Evolutionary conservation across 1,284 basidiomycete genomes (phyloP).

Genomic region (Ceratobasidium sp.): DNA sequence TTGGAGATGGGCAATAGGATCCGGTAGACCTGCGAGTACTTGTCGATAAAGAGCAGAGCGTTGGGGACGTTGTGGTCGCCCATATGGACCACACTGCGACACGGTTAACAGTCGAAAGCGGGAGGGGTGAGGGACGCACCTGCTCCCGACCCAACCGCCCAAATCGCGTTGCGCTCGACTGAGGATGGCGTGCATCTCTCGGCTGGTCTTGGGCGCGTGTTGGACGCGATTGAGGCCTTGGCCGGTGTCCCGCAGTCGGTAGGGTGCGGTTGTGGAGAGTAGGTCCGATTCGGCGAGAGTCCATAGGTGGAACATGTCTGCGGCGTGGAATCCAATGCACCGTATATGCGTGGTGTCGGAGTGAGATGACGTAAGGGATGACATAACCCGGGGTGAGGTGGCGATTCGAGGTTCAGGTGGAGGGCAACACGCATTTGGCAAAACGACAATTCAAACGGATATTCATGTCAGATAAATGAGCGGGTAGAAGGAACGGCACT

Average conservation of each 20-base stretch:
- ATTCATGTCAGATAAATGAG: not conserved
- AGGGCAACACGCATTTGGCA: not conserved
- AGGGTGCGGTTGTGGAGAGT: constrained; percentile 70
- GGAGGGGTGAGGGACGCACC: constrained; percentile 56
- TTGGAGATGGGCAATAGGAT: constrained; percentile 83
- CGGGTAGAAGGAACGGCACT: constrained; percentile 38
- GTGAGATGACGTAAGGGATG: not conserved
- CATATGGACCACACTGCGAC: constrained; percentile 39
- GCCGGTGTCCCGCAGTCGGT: constrained; percentile 80
- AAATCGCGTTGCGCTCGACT: constrained; percentile 78
- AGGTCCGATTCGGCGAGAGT: constrained; percentile 77
- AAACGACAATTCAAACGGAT: not conserved
- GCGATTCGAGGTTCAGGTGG: too few relatives aligned
- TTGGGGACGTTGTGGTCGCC: constrained; percentile 85
- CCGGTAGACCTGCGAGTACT: constrained; percentile 85
- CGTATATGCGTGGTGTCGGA: too few relatives aligned
- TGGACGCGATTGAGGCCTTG: constrained; percentile 85
- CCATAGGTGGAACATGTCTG: constrained; percentile 86
- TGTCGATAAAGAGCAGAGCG: constrained; percentile 82
- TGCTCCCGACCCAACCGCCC: constrained; percentile 76
- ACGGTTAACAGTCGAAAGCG: constrained; percentile 52
- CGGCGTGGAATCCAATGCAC: not conserved
- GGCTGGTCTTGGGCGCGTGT: constrained; percentile 78
- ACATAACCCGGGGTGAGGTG: too few relatives aligned
- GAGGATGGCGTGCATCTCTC: constrained; percentile 82